Evolutionary conservation across 176 grass and related monocot genomes (phyloP).

Genomic region (Calamus simplicifolius): DNA sequence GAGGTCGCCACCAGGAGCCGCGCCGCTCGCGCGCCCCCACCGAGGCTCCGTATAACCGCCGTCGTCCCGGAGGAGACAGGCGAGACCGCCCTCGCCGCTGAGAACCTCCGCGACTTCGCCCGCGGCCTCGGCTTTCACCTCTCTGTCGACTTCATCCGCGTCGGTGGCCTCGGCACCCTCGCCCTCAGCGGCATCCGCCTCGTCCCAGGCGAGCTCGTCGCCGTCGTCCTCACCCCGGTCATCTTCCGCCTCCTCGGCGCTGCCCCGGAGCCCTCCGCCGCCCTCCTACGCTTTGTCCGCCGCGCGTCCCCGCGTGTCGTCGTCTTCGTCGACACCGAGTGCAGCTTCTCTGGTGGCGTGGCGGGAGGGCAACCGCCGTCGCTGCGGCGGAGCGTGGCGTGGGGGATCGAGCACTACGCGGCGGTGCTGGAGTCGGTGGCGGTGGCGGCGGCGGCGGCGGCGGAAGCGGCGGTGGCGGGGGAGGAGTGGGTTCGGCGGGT

Average conservation of each 20-base stretch:
- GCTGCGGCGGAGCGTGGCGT: constrained; percentile 20
- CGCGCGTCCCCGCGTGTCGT: constrained; percentile 12
- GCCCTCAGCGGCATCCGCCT: constrained; percentile 27
- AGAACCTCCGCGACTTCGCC: constrained; percentile 58
- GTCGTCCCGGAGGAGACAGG: constrained; percentile 42
- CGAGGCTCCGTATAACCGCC: constrained; percentile 36
- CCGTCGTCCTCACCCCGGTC: constrained; percentile 34
- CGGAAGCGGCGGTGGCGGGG: neutral
- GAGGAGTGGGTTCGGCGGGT: constrained; percentile 32
- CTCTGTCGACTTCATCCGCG: constrained; percentile 35
- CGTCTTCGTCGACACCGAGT: constrained; percentile 41
- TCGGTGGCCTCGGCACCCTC: constrained; percentile 24
- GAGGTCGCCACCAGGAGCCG: constrained; percentile 32
- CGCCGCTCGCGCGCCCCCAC: constrained; percentile 2
- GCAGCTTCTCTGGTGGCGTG: neutral
- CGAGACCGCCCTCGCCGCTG: constrained; percentile 47
- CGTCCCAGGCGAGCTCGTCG: constrained; percentile 26
- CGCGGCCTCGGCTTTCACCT: constrained; percentile 37
- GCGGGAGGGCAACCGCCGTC: constrained; percentile 1
- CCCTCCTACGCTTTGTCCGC: constrained; percentile 35
- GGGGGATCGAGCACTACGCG: constrained; percentile 29
- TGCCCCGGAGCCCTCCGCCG: constrained; percentile 13
- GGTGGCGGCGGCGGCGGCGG: constrained; percentile 17
- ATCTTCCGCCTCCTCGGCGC: constrained; percentile 32
- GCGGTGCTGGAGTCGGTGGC: constrained; percentile 32